Evolutionary conservation across 1,139 yeast species (phyloP), one percentile per base, ranked within the genome.

Genomic region (Scheffersomyces insectosa): DNA sequence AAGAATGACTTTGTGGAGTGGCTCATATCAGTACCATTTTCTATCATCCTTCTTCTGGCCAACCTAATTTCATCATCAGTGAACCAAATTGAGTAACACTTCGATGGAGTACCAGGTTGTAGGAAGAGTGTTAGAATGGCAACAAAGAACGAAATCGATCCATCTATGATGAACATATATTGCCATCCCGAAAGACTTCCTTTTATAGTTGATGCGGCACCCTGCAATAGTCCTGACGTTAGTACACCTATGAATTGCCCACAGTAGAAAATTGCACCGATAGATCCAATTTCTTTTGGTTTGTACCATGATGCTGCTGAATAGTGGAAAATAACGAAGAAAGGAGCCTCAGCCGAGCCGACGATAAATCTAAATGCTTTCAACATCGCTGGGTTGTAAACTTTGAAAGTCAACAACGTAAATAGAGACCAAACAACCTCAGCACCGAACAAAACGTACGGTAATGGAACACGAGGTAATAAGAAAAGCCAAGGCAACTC

Each of bases 131-230:
- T 60, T 31, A 62, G 37, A 37, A 60, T 37, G 1, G 66, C 65
- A 14, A 63, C 61, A n/a, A 51, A 58, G 11, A 63, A 45, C 5
- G 68, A 60, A 10, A 62, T 52, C 6, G 55, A 29, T 10, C 67
- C 66, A 45, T 65, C 68, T 16, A 65, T 56, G 14, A 65, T 58
- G 43, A 64, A 65, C 55, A 63, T 57, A 61, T 62, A 63, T 44
- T 59, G 61, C 70, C 70, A 65, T 7, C 67, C 67, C 15, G 52
- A 49, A 33, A 63, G 48, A 3, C 28, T 28, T 7, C 56, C 54
- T 28, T 49, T 44, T 13, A 47, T 50, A 6, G 53, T 51, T 38
- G 51, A 49, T 3, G 61, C 62, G 16, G 66, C 62, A 12, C 62
- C 58, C 37, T 63, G 65, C 27, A 65, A 49, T 28, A 62, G 50